Base-by-base conservation (phyloP, 1,284 basidiomycete species). In the Caloboletus inedulis region DNA sequence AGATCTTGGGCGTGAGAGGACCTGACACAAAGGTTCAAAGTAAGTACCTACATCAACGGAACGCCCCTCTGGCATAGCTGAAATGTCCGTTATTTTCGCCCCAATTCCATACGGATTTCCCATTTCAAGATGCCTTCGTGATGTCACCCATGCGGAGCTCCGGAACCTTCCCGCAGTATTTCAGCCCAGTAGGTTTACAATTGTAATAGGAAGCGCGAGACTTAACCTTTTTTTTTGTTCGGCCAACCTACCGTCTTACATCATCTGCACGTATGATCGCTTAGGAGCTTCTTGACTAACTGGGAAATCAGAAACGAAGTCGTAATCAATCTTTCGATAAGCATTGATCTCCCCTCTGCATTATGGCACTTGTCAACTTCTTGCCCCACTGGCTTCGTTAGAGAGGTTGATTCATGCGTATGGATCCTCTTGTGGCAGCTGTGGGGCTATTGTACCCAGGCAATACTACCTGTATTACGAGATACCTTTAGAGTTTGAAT, bases 41-140 rank as follows among this genome's bases (percentile, higher is more conserved):
- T 49, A 19, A n/a, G 40, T 49, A 18, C 18, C 25, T 19, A 8
- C 7, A 41, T 57, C 35, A 45, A 21, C 46, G 31, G 14, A 33
- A 39, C 23, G 41, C 23, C 35, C 31, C 14, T 39, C 19, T 23
- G 21, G 7, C 36, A 21, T 36, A 39, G 43, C 45, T 35, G 42
- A 54, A 53, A 10, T 39, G 14, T 48, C 63, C 64, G 65, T 45
- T 48, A 30, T 57, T 67, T 61, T 69, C 63, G 68, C 23, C 53
- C 25, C 35, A 48, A n/a, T 41, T 21, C 23, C 40, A 55, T 55
- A 42, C 41, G 35, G 44, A 31, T 35, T 37, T 46, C 16, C 44
- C 37, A 45, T 54, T 51, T 50, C 35, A 52, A 53, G 60, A 61
- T 60, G 46, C 36, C 36, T 42, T 52, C 25, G 48, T 50, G 45